Evolutionary conservation across 1,284 basidiomycete genomes (phyloP).

Genomic region (Sparassis latifolia): DNA sequence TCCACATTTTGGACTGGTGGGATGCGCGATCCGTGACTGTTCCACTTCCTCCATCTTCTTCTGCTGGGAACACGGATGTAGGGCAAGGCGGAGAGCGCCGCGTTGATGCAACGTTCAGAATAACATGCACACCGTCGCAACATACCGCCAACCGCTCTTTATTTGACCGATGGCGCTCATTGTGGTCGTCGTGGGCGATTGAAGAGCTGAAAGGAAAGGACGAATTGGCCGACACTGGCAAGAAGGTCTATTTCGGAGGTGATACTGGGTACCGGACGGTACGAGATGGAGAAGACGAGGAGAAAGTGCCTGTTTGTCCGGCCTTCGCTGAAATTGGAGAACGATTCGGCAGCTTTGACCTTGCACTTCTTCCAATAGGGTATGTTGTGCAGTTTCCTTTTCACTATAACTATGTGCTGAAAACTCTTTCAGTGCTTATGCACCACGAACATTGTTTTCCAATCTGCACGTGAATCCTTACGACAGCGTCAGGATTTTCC

Average conservation of each 20-base stretch:
- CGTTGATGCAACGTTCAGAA: slow-evolving; percentile 8
- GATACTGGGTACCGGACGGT: slow-evolving; percentile 60
- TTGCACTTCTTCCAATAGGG: slow-evolving; percentile 64
- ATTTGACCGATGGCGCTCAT: slow-evolving; percentile 44
- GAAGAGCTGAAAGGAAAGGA: slow-evolving; percentile 23
- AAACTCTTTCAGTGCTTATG: slow-evolving; percentile 44
- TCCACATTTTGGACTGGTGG: slow-evolving; percentile 72
- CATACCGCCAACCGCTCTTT: slow-evolving; percentile 42
- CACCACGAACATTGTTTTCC: slow-evolving; percentile 50
- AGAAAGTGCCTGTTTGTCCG: slow-evolving; percentile 52
- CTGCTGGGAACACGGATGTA: slow-evolving; percentile 3
- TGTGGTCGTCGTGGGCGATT: slow-evolving; percentile 60
- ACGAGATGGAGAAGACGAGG: slow-evolving; percentile 40
- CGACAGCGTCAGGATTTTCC: slow-evolving; percentile 60
- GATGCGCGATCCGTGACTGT: slow-evolving; percentile 39
- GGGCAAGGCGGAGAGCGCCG: slow-evolving; percentile 1
- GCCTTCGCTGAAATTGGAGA: slow-evolving; percentile 65
- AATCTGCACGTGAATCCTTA: slow-evolving; percentile 54
- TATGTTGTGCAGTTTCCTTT: slow-evolving; percentile 19
- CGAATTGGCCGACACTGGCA: slow-evolving; percentile 1
- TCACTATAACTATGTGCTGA: slow-evolving; percentile 11
- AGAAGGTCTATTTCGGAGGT: slow-evolving; percentile 60
- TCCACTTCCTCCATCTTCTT: slow-evolving; percentile 19
- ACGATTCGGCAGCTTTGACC: slow-evolving; percentile 52
- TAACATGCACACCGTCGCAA: slow-evolving; percentile 39